Conservation (phyloP, 306 rosid species). For the Pyrus communis region DNA sequence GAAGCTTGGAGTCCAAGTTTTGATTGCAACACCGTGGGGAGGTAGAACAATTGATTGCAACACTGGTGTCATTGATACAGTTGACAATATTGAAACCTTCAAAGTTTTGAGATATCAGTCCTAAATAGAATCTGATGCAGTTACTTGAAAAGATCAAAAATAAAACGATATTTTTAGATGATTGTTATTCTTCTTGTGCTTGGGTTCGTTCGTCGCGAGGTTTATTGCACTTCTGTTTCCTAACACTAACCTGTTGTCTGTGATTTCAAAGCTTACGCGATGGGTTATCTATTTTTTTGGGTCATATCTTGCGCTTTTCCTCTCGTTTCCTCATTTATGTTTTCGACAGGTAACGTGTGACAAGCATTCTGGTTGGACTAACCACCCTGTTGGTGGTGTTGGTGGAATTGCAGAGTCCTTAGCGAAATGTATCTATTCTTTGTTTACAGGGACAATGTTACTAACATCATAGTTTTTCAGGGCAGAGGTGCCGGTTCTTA, state of each 20-base stretch:
- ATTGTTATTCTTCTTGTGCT: not conserved
- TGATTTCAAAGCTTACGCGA: not conserved
- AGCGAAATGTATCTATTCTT: conserved; percentile 58
- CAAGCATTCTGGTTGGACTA: conserved; percentile 86
- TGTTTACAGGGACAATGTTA: conserved; percentile 83
- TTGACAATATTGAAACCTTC: not conserved
- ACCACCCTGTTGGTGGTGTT: conserved; percentile 87
- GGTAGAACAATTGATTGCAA: not conserved
- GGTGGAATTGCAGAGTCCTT: conserved; percentile 91
- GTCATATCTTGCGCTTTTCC: not conserved
- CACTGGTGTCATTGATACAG: not conserved
- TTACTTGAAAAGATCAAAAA: not conserved
- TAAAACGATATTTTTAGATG: not conserved
- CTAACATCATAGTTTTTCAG: conserved; percentile 48
- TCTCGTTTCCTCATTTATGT: conserved; percentile 3
- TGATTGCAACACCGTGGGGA: not conserved
- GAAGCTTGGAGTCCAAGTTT: not conserved
- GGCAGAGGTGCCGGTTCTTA: conserved; percentile 69
- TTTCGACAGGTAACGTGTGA: conserved; percentile 68
- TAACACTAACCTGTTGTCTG: conserved; percentile 2
- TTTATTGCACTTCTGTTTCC: not conserved
- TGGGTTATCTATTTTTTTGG: conserved; percentile 7
- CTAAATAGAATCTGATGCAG: not conserved
- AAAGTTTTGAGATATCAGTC: not conserved
- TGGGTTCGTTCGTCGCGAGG: not conserved